phyloP scores from a whole-genome alignment of 2,329 filamentous ascomycete genomes.

The Thelonectria olida region DNA sequence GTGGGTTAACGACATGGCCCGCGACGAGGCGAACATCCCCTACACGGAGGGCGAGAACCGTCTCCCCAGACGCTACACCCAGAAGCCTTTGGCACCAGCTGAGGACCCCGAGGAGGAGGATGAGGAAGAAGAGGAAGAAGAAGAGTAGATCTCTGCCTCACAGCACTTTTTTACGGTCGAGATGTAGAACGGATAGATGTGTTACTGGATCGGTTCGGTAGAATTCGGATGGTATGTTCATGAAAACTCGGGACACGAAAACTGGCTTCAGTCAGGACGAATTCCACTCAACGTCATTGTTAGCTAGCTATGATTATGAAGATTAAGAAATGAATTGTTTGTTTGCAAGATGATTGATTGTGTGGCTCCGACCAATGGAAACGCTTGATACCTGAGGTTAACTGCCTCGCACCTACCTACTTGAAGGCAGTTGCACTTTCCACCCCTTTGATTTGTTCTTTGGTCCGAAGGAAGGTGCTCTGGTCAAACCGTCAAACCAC shows the following conservation, averaged over 20 bases:
- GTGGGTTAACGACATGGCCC: conserved; percentile 54
- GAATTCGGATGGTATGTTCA: conserved; percentile 26
- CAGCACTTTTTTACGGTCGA: neutral
- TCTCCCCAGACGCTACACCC: conserved; percentile 56
- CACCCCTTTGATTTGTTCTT: neutral
- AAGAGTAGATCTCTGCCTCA: conserved; percentile 1
- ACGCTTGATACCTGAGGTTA: neutral
- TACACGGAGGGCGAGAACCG: conserved; percentile 69
- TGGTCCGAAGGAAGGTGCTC: neutral
- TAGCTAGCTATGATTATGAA: conserved; percentile 15
- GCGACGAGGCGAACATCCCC: conserved; percentile 63
- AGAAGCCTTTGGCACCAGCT: conserved; percentile 20
- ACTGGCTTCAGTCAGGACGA: conserved; percentile 16
- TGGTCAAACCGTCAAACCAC: neutral
- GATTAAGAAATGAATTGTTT: neutral
- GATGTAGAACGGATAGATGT: conserved; percentile 3
- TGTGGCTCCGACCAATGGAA: too few species aligned
- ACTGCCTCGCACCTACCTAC: neutral
- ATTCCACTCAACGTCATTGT: conserved; percentile 28
- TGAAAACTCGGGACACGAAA: conserved; percentile 21
- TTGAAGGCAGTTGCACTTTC: neutral
- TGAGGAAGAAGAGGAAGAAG: conserved; percentile 22
- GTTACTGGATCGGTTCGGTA: conserved; percentile 7
- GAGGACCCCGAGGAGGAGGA: conserved; percentile 17
- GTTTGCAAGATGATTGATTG: neutral